Evolutionary conservation across 169 alveolate species (phyloP).

Genomic region (Nephromyces sp.): DNA sequence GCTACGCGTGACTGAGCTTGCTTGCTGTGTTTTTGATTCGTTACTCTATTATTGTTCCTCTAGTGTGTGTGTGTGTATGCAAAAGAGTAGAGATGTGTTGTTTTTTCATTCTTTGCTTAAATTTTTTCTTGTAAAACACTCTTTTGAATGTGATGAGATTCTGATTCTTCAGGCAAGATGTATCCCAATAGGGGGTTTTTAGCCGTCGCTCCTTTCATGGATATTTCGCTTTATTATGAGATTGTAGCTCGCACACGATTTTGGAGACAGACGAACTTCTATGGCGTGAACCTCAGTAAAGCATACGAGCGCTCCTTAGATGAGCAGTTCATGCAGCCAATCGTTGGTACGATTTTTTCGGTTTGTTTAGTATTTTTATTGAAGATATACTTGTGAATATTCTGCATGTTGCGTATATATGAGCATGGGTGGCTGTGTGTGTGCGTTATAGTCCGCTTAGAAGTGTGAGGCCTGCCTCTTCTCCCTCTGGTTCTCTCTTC

Average conservation of each 20-base stretch:
- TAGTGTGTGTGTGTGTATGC: background rate
- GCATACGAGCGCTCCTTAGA: slow-evolving; percentile 21
- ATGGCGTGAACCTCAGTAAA: slow-evolving; percentile 32
- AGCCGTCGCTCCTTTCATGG: slow-evolving; percentile 1
- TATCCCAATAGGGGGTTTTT: slow-evolving; percentile 16
- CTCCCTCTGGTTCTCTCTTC: background rate
- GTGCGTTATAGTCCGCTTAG: background rate
- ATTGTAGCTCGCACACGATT: slow-evolving; percentile 7
- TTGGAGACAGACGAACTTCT: slow-evolving; percentile 43
- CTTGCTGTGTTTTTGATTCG: background rate
- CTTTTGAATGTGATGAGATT: slow-evolving; percentile 6
- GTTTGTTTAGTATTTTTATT: background rate
- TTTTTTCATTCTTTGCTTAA: background rate
- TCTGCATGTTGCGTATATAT: background rate
- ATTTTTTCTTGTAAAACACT: background rate
- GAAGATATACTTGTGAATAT: background rate
- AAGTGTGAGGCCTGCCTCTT: background rate
- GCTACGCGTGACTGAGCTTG: background rate
- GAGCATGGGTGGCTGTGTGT: background rate
- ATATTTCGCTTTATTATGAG: background rate
- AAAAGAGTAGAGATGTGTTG: background rate
- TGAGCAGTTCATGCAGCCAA: slow-evolving; percentile 43
- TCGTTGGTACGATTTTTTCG: slow-evolving; percentile 27
- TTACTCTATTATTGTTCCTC: background rate
- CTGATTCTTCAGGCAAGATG: slow-evolving; percentile 9